These are phyloP conservation scores for Setaria italica DNA, from an alignment of 202 grass and related monocot species.

Conservation along the genomic window DNA sequence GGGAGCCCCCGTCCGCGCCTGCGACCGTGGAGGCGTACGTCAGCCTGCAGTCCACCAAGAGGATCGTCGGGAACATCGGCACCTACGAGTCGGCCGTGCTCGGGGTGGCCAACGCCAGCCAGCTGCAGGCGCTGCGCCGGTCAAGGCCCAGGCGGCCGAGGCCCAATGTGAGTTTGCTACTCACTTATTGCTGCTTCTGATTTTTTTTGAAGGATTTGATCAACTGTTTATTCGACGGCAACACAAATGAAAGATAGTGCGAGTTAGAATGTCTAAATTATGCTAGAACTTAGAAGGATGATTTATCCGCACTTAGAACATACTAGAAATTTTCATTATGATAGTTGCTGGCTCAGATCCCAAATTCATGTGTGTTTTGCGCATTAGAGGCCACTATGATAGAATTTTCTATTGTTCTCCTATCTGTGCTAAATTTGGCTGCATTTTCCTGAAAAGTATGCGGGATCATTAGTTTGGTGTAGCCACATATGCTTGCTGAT, in stretches of 20 bases:
- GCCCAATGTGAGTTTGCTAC: slow-evolving; percentile 61
- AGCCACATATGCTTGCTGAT: not conserved
- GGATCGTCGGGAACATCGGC: slow-evolving; percentile 71
- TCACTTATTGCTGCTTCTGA: not conserved
- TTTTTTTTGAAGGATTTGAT: not conserved
- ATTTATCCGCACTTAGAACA: not conserved
- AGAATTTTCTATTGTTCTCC: not conserved
- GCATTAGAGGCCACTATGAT: not conserved
- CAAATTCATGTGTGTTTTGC: not conserved
- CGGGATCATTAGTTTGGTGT: not conserved
- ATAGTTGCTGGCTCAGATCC: slow-evolving; percentile 16
- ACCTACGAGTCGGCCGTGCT: slow-evolving; percentile 92
- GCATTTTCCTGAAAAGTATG: not conserved
- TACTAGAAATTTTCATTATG: not conserved
- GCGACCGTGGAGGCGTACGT: slow-evolving; percentile 63
- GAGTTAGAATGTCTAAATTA: not conserved
- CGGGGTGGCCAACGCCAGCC: slow-evolving; percentile 54
- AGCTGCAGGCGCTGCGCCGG: slow-evolving; percentile 69
- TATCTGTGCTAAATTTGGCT: not conserved
- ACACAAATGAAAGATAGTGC: not conserved
- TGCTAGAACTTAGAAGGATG: slow-evolving; percentile 14
- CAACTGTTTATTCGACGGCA: not conserved
- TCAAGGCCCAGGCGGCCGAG: slow-evolving; percentile 65
- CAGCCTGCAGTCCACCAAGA: slow-evolving; percentile 65
- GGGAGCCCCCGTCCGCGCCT: slow-evolving; percentile 61